Percentiles rank a stretch among this genome's conserved stretches.
phyloP scores from a whole-genome alignment of 2,329 filamentous ascomycete genomes.

The Zopfia rhizophila region DNA sequence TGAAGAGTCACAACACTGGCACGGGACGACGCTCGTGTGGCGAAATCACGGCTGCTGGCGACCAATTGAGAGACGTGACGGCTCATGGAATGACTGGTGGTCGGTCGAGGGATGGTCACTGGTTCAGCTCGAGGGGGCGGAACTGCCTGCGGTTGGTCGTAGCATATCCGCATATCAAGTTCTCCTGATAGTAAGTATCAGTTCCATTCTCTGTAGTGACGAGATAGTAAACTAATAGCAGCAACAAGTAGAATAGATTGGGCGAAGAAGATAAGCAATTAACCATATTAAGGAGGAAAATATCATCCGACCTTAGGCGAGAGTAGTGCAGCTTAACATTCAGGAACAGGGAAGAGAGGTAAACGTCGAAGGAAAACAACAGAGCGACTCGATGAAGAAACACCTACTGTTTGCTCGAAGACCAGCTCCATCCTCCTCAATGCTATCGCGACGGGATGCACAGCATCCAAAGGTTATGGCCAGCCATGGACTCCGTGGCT shows the following conservation, averaged over 20 bases:
- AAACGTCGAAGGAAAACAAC: constrained; percentile 4
- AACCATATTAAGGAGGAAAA: constrained; percentile 37
- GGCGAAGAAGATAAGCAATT: constrained; percentile 21
- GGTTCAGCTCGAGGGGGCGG: constrained; percentile 42
- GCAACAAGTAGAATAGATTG: constrained; percentile 26
- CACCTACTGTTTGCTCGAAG: constrained; percentile 42
- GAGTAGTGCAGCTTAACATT: constrained; percentile 30
- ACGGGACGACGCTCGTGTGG: constrained; percentile 47
- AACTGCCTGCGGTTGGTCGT: constrained; percentile 44
- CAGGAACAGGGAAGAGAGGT: constrained; percentile 24
- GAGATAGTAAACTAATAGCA: constrained; percentile 10
- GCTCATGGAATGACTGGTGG: constrained; percentile 48
- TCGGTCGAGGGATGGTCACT: constrained; percentile 36
- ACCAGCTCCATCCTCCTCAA: constrained; percentile 34
- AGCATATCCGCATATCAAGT: constrained; percentile 42
- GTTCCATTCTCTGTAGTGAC: constrained; percentile 14
- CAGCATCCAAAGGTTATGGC: constrained; percentile 52
- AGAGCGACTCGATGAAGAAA: constrained; percentile 16
- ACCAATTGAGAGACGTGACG: constrained; percentile 51
- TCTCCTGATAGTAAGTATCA: constrained; percentile 31
- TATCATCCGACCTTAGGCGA: constrained; percentile 28
- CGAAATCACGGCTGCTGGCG: constrained; percentile 44
- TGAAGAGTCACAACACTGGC: constrained; percentile 44
- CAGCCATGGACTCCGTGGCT: constrained; percentile 42
- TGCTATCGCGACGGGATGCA: constrained; percentile 42